These are phyloP conservation scores for Penicillium verrucosum DNA, from an alignment of 2,329 filamentous ascomycete genomes.

Conservation along the genomic window DNA sequence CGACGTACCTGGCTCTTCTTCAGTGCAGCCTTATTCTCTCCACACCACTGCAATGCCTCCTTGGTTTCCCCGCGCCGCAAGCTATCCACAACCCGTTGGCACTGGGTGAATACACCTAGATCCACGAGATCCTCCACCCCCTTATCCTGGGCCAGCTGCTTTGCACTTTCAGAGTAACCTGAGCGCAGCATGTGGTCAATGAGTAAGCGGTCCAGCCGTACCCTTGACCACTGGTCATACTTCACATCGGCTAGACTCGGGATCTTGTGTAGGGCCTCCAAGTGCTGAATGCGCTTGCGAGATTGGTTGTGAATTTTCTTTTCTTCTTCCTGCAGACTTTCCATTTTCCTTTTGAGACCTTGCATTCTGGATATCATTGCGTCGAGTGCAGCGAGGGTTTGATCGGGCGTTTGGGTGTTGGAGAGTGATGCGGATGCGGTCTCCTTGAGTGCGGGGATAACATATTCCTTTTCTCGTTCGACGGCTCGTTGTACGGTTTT, in stretches of 20 bases:
- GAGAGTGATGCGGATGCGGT: constrained; percentile 62
- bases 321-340: constrained; percentile 74
- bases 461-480: constrained; percentile 48
- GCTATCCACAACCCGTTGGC: constrained; percentile 72
- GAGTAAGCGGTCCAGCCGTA: constrained; percentile 75
- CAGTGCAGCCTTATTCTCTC: constrained; percentile 86
- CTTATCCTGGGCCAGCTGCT: constrained; percentile 69
- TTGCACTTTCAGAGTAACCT: constrained; percentile 76
- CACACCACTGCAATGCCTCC: constrained; percentile 85
- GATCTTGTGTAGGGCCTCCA: constrained; percentile 77
- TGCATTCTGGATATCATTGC: constrained; percentile 81
- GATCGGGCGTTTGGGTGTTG: constrained; percentile 59
- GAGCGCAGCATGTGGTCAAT: constrained; percentile 89
- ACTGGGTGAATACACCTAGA: constrained; percentile 79
- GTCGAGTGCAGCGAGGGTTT: constrained; percentile 78
- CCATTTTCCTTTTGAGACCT: constrained; percentile 82
- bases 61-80: constrained; percentile 67
- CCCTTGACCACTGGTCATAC: constrained; percentile 86
- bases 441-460: constrained; percentile 49
- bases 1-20: constrained; percentile 73
- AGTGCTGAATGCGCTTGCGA: constrained; percentile 71
- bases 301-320: constrained; percentile 70
- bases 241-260: constrained; percentile 82
- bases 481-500: constrained; percentile 61
- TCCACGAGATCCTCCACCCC: constrained; percentile 80